phyloP scores from a whole-genome alignment of 2,329 filamentous ascomycete genomes.

The Penicillium sclerotigenum region DNA sequence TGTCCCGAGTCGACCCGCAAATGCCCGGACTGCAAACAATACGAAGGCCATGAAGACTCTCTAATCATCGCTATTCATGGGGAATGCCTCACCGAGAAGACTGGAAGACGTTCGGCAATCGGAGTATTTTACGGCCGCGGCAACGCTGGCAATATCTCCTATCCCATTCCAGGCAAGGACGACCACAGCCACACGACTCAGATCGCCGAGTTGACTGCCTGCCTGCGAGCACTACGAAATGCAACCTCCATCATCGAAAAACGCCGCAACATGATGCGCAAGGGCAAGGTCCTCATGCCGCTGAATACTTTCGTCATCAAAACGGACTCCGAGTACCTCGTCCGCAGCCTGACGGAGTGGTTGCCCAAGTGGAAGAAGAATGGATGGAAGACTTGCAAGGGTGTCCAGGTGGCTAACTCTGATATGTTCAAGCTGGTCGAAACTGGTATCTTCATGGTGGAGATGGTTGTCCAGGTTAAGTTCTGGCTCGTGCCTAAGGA shows the following conservation, averaged over 20 bases:
- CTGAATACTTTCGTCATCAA: conserved; percentile 25
- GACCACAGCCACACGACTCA: conserved; percentile 17
- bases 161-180: conserved; percentile 2
- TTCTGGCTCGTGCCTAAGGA: conserved; percentile 28
- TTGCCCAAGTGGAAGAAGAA: conserved; percentile 33
- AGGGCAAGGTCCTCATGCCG: conserved; percentile 1
- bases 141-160: conserved; percentile 7
- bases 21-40: conserved; percentile 11
- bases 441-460: conserved; percentile 17
- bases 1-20: conserved; percentile 4
- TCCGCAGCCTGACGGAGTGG: conserved; percentile 32
- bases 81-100: neutral
- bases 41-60: conserved; percentile 9
- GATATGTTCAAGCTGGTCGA: conserved; percentile 23
- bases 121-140: conserved; percentile 14
- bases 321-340: conserved; percentile 36
- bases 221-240: conserved; percentile 12
- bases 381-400: conserved; percentile 25
- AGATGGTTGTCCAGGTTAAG: conserved; percentile 19
- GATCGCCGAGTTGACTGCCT: conserved; percentile 19
- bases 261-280: neutral
- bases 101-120: conserved; percentile 1
- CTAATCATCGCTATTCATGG: conserved; percentile 6
- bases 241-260: neutral
- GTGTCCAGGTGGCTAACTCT: conserved; percentile 23